Percentiles rank a stretch among this genome's conserved stretches.
Evolutionary conservation across 2,329 filamentous ascomycete genomes (phyloP).

Genomic region (Pseudocercospora vitis): DNA sequence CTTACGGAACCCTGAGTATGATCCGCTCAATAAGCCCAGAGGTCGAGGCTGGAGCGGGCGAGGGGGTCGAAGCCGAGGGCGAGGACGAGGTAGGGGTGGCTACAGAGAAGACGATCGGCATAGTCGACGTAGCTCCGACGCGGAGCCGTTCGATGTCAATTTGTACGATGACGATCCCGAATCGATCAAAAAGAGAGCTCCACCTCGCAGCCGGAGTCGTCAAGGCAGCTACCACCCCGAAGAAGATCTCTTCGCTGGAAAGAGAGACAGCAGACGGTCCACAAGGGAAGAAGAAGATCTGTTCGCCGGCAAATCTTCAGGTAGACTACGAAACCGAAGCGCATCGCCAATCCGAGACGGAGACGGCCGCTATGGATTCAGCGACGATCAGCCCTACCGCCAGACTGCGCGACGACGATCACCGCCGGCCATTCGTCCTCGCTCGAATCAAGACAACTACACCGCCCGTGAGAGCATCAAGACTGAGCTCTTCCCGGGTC

Average conservation of each 20-base stretch:
- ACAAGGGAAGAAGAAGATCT: slow-evolving; percentile 34
- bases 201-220: slow-evolving; percentile 11
- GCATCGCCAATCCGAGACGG: slow-evolving; percentile 56
- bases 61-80: slow-evolving; percentile 9
- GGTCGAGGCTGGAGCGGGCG: slow-evolving; percentile 30
- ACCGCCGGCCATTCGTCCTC: slow-evolving; percentile 38
- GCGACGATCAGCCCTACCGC: slow-evolving; percentile 51
- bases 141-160: slow-evolving; percentile 64
- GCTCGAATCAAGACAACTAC: slow-evolving; percentile 27
- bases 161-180: slow-evolving; percentile 74
- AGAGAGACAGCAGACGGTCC: slow-evolving; percentile 15
- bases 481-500: slow-evolving; percentile 45
- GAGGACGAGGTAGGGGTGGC: slow-evolving; percentile 61
- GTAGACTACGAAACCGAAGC: slow-evolving; percentile 58
- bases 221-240: slow-evolving; percentile 31
- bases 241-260: slow-evolving; percentile 20
- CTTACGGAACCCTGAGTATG: slow-evolving; percentile 83
- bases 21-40: slow-evolving; percentile 71
- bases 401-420: slow-evolving; percentile 46
- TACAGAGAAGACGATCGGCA: slow-evolving; percentile 48
- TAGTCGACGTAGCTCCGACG: slow-evolving; percentile 33
- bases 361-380: slow-evolving; percentile 51
- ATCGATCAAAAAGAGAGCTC: slow-evolving; percentile 12
- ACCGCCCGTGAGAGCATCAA: slow-evolving; percentile 29
- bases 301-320: slow-evolving; percentile 37